Conservation (phyloP, 2,329 filamentous ascomycete genomes). For the Fusarium keratoplasticum region DNA sequence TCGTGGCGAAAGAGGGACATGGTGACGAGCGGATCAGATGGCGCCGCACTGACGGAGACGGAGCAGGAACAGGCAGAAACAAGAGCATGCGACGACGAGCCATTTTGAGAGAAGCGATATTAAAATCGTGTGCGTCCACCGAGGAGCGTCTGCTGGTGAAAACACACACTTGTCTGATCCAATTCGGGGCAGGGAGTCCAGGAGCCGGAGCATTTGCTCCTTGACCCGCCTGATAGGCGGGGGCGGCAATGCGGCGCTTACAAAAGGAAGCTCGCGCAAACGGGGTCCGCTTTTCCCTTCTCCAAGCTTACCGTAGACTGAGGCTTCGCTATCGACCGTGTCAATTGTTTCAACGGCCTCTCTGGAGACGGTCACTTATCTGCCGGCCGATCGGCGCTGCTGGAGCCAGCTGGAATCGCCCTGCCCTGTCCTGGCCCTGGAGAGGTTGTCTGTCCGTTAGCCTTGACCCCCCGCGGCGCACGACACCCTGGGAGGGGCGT, state of each 20-base stretch:
- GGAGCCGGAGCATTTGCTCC: conserved; percentile 52
- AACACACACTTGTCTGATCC: conserved; percentile 43
- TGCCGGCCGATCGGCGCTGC: conserved; percentile 8
- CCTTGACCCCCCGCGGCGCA: not conserved
- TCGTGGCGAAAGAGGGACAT: conserved; percentile 43
- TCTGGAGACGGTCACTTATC: not conserved
- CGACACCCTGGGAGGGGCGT: conserved; percentile 5
- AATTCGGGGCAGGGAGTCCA: conserved; percentile 38
- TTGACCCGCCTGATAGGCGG: conserved; percentile 45
- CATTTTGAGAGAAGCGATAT: conserved; percentile 47
- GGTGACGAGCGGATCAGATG: conserved; percentile 35
- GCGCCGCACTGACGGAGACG: conserved; percentile 25
- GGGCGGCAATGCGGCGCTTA: conserved; percentile 47
- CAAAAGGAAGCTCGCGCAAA: conserved; percentile 33
- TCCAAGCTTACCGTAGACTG: not conserved
- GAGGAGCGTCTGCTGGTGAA: conserved; percentile 40
- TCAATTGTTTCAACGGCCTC: not conserved
- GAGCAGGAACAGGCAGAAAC: conserved; percentile 21
- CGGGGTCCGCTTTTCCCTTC: conserved; percentile 31
- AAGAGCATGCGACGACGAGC: conserved; percentile 42
- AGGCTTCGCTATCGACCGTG: not conserved
- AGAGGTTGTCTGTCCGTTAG: not conserved
- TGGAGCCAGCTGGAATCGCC: not conserved
- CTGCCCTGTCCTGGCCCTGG: not conserved
- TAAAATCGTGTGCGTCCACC: conserved; percentile 46